A percentile compares a stretch with the other conserved stretches of the same genome.
Evolutionary conservation across 345 rosid species (phyloP).

Genomic region (Turnera subulata): DNA sequence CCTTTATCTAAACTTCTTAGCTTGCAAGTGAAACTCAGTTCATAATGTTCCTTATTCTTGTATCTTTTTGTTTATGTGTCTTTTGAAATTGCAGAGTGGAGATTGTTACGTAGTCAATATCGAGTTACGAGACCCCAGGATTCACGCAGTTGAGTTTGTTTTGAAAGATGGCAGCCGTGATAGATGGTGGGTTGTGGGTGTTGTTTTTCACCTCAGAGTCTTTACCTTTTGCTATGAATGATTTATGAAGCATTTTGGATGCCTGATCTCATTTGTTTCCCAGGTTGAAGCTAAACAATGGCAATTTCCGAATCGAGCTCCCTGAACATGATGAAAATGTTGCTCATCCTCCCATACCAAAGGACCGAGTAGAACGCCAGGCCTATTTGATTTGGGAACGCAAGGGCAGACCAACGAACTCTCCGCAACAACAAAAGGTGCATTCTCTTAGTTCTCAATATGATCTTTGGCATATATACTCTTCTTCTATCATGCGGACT

Average conservation of each 20-base stretch:
- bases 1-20: background rate
- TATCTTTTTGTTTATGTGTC: background rate
- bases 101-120: constrained; percentile 38
- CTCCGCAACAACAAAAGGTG: constrained; percentile 52
- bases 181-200: constrained; percentile 40
- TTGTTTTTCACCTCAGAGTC: background rate
- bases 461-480: too few species aligned
- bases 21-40: background rate
- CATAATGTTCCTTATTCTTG: too few species aligned
- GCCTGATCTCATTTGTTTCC: constrained; percentile 8
- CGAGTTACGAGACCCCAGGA: constrained; percentile 48
- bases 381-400: constrained; percentile 58
- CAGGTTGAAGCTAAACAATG: constrained; percentile 49
- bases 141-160: constrained; percentile 52
- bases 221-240: constrained; percentile 1
- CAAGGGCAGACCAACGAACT: constrained; percentile 43
- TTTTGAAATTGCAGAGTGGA: constrained; percentile 36
- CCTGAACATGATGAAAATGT: constrained; percentile 39
- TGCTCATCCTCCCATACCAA: constrained; percentile 30
- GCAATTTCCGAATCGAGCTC: constrained; percentile 53
- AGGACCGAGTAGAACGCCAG: constrained; percentile 40
- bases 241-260: constrained; percentile 9
- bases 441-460: constrained; percentile 3
- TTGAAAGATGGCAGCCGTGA: constrained; percentile 50
- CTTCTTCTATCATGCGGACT: too few species aligned